Base-by-base conservation (phyloP, 768 basidiomycete species). In the Pleurotus pulmonarius region DNA sequence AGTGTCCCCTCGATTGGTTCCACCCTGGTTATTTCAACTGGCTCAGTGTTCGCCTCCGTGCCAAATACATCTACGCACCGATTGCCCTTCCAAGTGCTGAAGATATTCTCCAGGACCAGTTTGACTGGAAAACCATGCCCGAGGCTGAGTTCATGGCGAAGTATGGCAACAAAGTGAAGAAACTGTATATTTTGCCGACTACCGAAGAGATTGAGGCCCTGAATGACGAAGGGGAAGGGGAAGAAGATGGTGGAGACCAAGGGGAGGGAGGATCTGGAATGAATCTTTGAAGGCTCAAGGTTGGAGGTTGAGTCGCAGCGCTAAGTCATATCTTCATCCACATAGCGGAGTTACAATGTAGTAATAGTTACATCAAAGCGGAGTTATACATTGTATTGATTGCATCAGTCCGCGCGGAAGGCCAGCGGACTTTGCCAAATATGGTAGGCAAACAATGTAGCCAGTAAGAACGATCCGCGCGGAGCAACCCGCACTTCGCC, bases 1-100 rank as follows among this genome's bases (percentile, higher is more conserved):
- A 34, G 7, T 51, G 49, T 51, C n/a, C 49, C 12, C 49, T 51
- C 13, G 49, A 51, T 37, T 51, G 49, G 49, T 51, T 51, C 29
- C 29, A 51, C 15, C 34, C 49, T 12, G 37, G 39, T 16, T 34
- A 15, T n/a, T 51, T 51, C 25, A 51, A 51, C 22, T 3, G 12
- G 13, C 37, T 37, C 18, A 29, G 29, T 39, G 20, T 51, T 16
- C 15, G 6, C 34, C 16, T 51, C 37, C 29, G 49, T 2, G 49
- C 49, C 39, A 11, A 39, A 7, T 51, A 15, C 34, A 51, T 39
- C 25, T 12, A 51, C 18, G 49, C 49, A 16, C 26, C 26, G 1
- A 51, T 51, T 38, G 49, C 49, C 5, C 34, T 51, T 2, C 49
- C 49, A 16, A n/a, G 13, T 29, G 34, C 25, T 5, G 29, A 51